Base-by-base conservation (phyloP, 257 asterid species). In the Plantago ovata region DNA sequence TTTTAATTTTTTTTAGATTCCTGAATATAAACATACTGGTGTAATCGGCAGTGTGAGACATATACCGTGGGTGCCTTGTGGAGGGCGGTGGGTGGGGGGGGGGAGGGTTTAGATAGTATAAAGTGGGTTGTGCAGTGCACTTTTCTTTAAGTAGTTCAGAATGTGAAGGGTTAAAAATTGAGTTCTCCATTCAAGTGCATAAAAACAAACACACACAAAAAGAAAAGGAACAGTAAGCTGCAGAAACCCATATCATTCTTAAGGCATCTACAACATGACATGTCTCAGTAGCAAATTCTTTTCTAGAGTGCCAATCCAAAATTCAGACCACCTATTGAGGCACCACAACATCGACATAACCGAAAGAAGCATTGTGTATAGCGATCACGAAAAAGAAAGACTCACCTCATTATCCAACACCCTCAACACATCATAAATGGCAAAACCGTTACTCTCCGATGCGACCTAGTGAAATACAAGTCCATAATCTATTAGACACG, bases 391-490 rank as follows among this genome's bases (percentile, higher is more conserved):
- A 32, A 42, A 49, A 38, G 32, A 68, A 51, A 69, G 58, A 22
- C 78, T 62, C 55, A 92, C 98, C 95, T 92, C 88, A 58, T 85
- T 92, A 79, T 85, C 80, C 74, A 92, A 36, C 61, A 77, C 90
- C 95, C 81, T 92, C 98, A 92, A 61, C 21, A 90, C 77, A 75
- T 92, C 96, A 79, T 92, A 92, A 57, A 92, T 92, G 47, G 96
- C 98, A 71, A 92, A 92, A 56, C 98, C 98, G 65, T 92, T 95
- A 0, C 80, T 56, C 71, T 92, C 96, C 95, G 83, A 73, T 50
- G 85, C 96, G 75, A 92, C 95, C 96, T 92, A 61, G 62, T 59
- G 58, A 22, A 23, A 39, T 22, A 53, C 14, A 18, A 57, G 61
- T 9, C 36, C 66, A 32, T 15, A 51, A 9, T 42, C 36, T 61